Conservation (phyloP, 352 stramenopile species). For the Phytopythium delawarense region DNA sequence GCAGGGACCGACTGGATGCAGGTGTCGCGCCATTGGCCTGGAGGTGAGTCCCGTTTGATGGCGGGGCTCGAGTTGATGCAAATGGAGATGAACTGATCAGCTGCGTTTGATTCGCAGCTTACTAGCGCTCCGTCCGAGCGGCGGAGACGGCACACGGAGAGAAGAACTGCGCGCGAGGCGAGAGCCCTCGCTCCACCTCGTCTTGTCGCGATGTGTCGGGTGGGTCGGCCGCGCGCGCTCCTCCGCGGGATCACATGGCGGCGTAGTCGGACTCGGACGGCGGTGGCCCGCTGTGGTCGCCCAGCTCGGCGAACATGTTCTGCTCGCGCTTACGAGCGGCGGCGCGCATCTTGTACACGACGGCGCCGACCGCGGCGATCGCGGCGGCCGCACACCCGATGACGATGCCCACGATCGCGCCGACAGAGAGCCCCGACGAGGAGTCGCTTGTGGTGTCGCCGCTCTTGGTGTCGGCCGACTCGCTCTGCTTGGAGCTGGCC, state of each 20-base stretch:
- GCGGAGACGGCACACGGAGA: neutral
- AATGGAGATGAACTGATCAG: neutral
- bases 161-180: neutral
- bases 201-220: neutral
- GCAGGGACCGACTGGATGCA: neutral
- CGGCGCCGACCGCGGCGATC: neutral
- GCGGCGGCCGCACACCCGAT: neutral
- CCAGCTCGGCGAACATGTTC: slow-evolving; percentile 10
- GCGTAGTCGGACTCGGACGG: slow-evolving; percentile 9
- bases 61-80: neutral
- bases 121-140: neutral
- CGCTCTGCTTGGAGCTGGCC: neutral
- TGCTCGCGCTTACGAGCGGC: slow-evolving; percentile 7
- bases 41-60: neutral
- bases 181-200: neutral
- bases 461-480: neutral
- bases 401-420: slow-evolving; percentile 2
- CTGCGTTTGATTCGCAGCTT: neutral
- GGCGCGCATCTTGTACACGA: slow-evolving; percentile 8
- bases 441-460: neutral
- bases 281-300: slow-evolving; percentile 1
- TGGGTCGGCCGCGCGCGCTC: neutral
- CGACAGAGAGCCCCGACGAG: neutral
- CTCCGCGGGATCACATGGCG: slow-evolving; percentile 4
- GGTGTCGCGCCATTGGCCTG: neutral